Conservation (phyloP, 2,329 filamentous ascomycete species). For the Exophiala mesophila region DNA sequence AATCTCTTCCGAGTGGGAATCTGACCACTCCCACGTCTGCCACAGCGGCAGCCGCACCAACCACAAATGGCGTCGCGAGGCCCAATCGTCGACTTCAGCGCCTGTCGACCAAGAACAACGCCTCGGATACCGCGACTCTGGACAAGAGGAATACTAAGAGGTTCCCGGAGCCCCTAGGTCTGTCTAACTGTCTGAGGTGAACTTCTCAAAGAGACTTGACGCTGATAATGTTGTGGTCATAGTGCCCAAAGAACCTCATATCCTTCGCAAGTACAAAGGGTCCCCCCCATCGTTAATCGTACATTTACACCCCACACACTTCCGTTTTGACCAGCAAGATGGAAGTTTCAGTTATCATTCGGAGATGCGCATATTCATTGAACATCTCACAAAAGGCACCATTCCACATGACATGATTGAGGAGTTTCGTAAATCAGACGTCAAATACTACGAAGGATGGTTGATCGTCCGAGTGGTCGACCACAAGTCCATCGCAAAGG, state of each 20-base stretch:
- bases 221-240: slow-evolving; percentile 11
- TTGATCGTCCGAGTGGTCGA: slow-evolving; percentile 93
- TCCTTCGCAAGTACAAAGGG: slow-evolving; percentile 73
- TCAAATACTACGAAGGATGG: slow-evolving; percentile 87
- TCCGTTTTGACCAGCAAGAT: slow-evolving; percentile 89
- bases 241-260: slow-evolving; percentile 72
- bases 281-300: slow-evolving; percentile 76
- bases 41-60: slow-evolving; percentile 40
- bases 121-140: slow-evolving; percentile 24
- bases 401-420: slow-evolving; percentile 85
- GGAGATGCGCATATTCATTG: slow-evolving; percentile 76
- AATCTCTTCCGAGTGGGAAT: slow-evolving; percentile 46
- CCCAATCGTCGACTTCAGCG: slow-evolving; percentile 46
- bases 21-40: slow-evolving; percentile 17
- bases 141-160: slow-evolving; percentile 36
- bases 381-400: slow-evolving; percentile 70
- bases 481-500: slow-evolving; percentile 64
- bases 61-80: slow-evolving; percentile 31
- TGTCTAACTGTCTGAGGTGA: slow-evolving; percentile 20
- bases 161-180: slow-evolving; percentile 44
- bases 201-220: not conserved
- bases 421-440: slow-evolving; percentile 65
- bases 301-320: slow-evolving; percentile 79
- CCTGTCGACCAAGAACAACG: slow-evolving; percentile 31
- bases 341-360: slow-evolving; percentile 89